phyloP scores from a whole-genome alignment of 768 basidiomycete genomes.

The Arthromyces matolae region DNA sequence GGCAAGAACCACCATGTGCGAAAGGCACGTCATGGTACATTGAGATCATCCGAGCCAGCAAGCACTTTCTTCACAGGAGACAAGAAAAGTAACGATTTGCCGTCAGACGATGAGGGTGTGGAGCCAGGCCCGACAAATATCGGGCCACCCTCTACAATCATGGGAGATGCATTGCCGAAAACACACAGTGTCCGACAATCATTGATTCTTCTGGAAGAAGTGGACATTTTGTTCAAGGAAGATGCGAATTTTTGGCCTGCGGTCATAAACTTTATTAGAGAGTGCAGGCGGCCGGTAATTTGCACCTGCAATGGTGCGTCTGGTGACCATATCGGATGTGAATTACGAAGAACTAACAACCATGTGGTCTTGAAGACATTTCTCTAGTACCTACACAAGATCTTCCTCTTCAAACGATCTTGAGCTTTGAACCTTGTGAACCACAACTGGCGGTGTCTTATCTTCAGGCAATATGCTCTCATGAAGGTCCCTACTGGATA shows the following conservation, averaged over 20 bases:
- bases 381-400: slow-evolving; percentile 66
- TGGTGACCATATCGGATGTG: slow-evolving; percentile 1
- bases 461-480: slow-evolving; percentile 58
- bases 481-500: slow-evolving; percentile 46
- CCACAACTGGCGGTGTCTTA: slow-evolving; percentile 57
- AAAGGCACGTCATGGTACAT: slow-evolving; percentile 20
- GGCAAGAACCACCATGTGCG: slow-evolving; percentile 87
- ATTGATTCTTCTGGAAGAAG: slow-evolving; percentile 89
- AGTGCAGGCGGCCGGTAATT: slow-evolving; percentile 84
- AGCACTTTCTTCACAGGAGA: slow-evolving; percentile 1
- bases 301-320: slow-evolving; percentile 88
- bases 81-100: neutral
- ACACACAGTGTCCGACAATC: slow-evolving; percentile 63
- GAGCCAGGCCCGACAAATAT: slow-evolving; percentile 17
- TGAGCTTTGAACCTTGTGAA: slow-evolving; percentile 62
- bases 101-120: slow-evolving; percentile 1
- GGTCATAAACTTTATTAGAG: slow-evolving; percentile 74
- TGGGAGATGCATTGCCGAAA: slow-evolving; percentile 11
- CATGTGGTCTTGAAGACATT: slow-evolving; percentile 46
- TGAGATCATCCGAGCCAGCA: slow-evolving; percentile 1
- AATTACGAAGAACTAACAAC: slow-evolving; percentile 3
- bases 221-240: slow-evolving; percentile 87
- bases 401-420: slow-evolving; percentile 72
- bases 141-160: slow-evolving; percentile 18
- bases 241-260: slow-evolving; percentile 85